A percentile compares a stretch with the other conserved stretches of the same genome.
Conservation (phyloP, 2,329 filamentous ascomycete species). For the Cordyceps cateniannulata region DNA sequence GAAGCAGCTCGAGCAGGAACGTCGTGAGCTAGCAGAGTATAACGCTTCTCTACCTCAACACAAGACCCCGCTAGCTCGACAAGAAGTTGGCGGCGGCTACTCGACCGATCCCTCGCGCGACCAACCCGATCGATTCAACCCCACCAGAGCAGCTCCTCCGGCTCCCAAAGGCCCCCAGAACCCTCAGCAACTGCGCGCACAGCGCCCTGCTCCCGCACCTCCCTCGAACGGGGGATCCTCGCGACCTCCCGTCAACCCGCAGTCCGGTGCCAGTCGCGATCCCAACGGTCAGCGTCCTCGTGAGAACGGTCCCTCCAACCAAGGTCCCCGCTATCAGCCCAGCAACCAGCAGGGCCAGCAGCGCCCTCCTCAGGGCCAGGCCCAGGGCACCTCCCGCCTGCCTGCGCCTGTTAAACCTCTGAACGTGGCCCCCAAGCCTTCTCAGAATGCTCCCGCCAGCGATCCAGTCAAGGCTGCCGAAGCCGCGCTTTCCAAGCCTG, state of each 20-base stretch:
- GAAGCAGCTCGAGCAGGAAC: constrained; percentile 54
- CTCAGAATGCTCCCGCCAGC: constrained; percentile 37
- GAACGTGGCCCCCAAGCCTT: constrained; percentile 66
- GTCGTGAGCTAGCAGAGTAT: constrained; percentile 78
- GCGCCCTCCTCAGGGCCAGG: constrained; percentile 38
- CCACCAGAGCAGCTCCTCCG: constrained; percentile 75
- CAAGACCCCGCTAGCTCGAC: constrained; percentile 74
- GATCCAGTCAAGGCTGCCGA: constrained; percentile 86
- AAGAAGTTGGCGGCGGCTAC: constrained; percentile 67
- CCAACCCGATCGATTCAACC: constrained; percentile 69
- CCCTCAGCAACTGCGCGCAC: constrained; percentile 55
- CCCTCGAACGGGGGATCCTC: constrained; percentile 36
- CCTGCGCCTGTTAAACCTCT: constrained; percentile 69
- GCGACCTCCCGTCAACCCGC: constrained; percentile 42
- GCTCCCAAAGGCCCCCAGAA: constrained; percentile 59
- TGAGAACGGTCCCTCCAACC: constrained; percentile 38
- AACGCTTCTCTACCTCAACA: constrained; percentile 83
- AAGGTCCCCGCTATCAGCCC: constrained; percentile 52
- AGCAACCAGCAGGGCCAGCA: constrained; percentile 45
- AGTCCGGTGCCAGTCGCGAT: constrained; percentile 43
- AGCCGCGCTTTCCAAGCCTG: constrained; percentile 79
- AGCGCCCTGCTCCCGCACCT: constrained; percentile 75
- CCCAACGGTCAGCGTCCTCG: constrained; percentile 37
- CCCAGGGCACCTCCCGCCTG: constrained; percentile 34
- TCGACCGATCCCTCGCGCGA: constrained; percentile 26